phyloP scores from a whole-genome alignment of 768 basidiomycete species.

The Xerocomus potaroensis region DNA sequence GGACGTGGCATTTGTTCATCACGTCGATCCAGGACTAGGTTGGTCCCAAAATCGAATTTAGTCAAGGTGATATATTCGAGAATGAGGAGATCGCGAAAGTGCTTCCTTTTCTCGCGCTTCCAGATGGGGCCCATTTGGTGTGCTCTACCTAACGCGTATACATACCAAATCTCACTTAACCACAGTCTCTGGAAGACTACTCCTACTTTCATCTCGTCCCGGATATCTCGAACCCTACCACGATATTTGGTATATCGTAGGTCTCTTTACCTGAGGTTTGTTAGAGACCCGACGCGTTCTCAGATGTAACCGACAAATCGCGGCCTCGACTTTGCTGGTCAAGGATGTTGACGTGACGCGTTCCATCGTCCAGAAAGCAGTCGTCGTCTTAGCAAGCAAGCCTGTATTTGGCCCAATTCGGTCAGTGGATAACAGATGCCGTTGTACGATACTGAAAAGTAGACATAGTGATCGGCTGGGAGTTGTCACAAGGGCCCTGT shows the following conservation, averaged over 20 bases:
- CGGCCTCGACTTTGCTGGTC: constrained; percentile 70
- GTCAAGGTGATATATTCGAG: constrained; percentile 70
- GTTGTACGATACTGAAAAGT: constrained; percentile 2
- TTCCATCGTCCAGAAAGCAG: constrained; percentile 95
- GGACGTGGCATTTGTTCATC: constrained; percentile 7
- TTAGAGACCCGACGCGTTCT: constrained; percentile 1
- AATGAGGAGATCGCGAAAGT: constrained; percentile 83
- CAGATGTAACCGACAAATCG: constrained; percentile 94
- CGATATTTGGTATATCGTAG: constrained; percentile 94
- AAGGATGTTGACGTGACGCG: constrained; percentile 86
- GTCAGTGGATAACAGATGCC: constrained; percentile 32
- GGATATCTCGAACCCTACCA: constrained; percentile 62
- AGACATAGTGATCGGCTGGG: constrained; percentile 80
- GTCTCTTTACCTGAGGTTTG: constrained; percentile 4
- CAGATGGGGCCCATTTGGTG: constrained; percentile 95
- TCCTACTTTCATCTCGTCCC: constrained; percentile 93
- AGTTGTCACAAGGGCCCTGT: constrained; percentile 89
- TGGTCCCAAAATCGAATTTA: constrained; percentile 88
- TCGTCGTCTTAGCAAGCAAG: constrained; percentile 88
- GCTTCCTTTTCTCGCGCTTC: constrained; percentile 92
- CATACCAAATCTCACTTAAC: constrained; percentile 8
- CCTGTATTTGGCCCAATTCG: constrained; percentile 94
- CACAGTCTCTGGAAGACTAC: constrained; percentile 73
- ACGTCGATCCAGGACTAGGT: constrained; percentile 46
- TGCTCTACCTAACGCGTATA: constrained; percentile 1